These are phyloP conservation scores for Plenodomus lindquistii DNA, from an alignment of 2,329 filamentous ascomycete species.

Conservation along the genomic window DNA sequence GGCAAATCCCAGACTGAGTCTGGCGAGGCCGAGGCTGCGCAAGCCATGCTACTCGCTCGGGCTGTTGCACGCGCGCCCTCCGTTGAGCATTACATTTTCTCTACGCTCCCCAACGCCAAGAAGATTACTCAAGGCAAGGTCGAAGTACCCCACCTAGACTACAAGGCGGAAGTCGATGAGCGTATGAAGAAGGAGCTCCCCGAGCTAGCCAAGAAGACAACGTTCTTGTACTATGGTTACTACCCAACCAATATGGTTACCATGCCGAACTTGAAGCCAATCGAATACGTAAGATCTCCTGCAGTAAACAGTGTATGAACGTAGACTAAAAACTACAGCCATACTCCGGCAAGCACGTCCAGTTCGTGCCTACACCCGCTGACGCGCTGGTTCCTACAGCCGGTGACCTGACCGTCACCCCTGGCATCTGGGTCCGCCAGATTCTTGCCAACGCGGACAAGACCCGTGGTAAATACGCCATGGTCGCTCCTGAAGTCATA, in stretches of 20 bases:
- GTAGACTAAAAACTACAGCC: too few relatives aligned
- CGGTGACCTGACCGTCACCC: too few relatives aligned
- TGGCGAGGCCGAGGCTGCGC: conserved; percentile 34
- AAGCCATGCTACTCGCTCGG: conserved; percentile 46
- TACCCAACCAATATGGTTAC: conserved; percentile 19
- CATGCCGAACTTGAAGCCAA: conserved; percentile 13
- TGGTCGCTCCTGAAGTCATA: conserved; percentile 30
- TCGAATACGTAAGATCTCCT: too few relatives aligned
- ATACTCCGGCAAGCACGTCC: too few relatives aligned
- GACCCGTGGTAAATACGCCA: conserved; percentile 29
- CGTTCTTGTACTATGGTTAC: conserved; percentile 17
- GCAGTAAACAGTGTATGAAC: too few relatives aligned
- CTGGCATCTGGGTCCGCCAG: conserved; percentile 36
- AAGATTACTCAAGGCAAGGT: conserved; percentile 34
- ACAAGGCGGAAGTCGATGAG: conserved; percentile 45
- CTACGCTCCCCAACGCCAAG: conserved; percentile 44
- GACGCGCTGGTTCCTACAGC: too few relatives aligned
- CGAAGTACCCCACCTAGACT: conserved; percentile 46
- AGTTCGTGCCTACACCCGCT: too few relatives aligned
- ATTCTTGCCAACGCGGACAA: conserved; percentile 18
- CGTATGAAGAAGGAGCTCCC: conserved; percentile 41
- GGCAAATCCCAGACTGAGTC: conserved; percentile 28
- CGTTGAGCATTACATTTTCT: conserved; percentile 51
- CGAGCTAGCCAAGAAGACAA: conserved; percentile 20
- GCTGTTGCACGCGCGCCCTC: conserved; percentile 41